Conservation (phyloP, 2,329 filamentous ascomycete genomes). For the Pseudogymnoascus sp. region DNA sequence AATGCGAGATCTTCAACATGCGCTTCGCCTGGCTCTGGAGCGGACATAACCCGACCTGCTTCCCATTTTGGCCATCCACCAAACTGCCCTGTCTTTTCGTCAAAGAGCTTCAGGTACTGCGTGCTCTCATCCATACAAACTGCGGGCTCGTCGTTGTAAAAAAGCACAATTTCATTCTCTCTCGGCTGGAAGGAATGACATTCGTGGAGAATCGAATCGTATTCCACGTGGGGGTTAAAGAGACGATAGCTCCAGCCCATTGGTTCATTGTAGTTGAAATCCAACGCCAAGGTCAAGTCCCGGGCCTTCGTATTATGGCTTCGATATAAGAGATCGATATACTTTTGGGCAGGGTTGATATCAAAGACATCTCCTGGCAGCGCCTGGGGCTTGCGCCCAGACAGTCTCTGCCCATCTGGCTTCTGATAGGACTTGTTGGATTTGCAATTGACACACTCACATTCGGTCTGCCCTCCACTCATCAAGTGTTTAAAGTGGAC, state of each 20-base stretch:
- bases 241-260: neutral
- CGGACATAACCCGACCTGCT: neutral
- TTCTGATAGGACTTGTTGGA: neutral
- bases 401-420: neutral
- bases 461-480: conserved; percentile 3
- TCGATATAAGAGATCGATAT: conserved; percentile 10
- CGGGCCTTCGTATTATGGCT: neutral
- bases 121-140: neutral
- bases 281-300: neutral
- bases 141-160: neutral
- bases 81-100: neutral
- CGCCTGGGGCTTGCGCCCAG: neutral
- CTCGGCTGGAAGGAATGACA: conserved; percentile 12
- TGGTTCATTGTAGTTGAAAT: neutral
- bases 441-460: conserved; percentile 11
- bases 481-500: conserved; percentile 13
- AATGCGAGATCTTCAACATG: neutral
- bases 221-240: neutral
- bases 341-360: neutral
- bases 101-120: neutral
- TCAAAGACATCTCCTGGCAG: neutral
- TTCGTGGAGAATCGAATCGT: neutral
- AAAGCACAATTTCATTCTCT: conserved; percentile 12
- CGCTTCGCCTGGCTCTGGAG: neutral
- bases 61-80: conserved; percentile 5